Conservation (phyloP, 805 yeast genomes). For the Saccharomycopsis schoenii region DNA sequence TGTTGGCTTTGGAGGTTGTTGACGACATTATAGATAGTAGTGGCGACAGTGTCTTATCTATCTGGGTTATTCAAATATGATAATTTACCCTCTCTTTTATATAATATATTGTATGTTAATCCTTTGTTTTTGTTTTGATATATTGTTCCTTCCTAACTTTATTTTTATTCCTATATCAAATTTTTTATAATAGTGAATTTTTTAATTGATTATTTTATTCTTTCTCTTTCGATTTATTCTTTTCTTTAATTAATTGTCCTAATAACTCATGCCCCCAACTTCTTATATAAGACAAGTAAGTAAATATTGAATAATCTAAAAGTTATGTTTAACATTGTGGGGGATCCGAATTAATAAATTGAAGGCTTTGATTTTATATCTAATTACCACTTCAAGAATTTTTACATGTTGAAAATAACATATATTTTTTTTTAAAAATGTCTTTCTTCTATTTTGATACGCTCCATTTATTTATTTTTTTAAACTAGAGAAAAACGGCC, state of each 20-base stretch:
- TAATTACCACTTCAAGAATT: too few species aligned
- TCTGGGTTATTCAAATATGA: slow-evolving; percentile 28
- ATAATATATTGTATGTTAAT: neutral
- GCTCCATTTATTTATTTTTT: too few species aligned
- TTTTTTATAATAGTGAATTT: neutral
- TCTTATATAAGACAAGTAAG: neutral
- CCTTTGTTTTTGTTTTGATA: neutral
- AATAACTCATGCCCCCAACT: neutral
- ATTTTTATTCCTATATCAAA: neutral
- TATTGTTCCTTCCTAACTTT: neutral
- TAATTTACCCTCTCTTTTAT: neutral
- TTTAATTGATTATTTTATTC: neutral
- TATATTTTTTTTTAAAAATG: neutral
- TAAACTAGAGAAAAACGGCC: neutral
- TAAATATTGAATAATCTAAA: neutral
- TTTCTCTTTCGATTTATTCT: neutral
- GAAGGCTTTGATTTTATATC: too few species aligned
- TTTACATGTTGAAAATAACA: neutral
- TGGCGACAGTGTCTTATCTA: slow-evolving; percentile 37
- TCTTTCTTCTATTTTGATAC: too few species aligned
- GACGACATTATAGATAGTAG: slow-evolving; percentile 28
- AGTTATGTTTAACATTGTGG: neutral
- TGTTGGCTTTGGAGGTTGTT: slow-evolving; percentile 67
- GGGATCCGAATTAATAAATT: neutral
- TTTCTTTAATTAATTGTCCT: neutral